Evolutionary conservation across 352 stramenopile species (phyloP).

Genomic region (Globisporangium ultimum): DNA sequence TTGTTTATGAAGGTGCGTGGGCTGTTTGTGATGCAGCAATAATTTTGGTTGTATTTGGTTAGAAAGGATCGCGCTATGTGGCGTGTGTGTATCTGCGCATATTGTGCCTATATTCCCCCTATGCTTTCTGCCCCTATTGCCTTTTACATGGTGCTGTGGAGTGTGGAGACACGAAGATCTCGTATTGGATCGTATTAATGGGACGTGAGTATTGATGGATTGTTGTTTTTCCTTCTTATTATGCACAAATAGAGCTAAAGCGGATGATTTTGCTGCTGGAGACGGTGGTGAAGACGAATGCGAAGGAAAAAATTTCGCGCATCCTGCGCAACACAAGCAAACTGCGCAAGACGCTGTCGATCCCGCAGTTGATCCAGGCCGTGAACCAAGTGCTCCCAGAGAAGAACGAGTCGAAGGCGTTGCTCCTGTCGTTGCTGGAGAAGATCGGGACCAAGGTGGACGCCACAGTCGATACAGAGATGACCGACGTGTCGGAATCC

Average conservation of each 20-base stretch:
- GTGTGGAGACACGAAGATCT: no score
- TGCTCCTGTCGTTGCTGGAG: constrained; percentile 47
- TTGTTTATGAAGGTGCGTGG: constrained; percentile 60
- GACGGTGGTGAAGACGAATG: constrained; percentile 75
- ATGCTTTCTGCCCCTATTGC: no score
- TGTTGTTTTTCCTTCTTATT: neutral
- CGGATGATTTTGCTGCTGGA: constrained; percentile 70
- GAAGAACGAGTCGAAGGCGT: constrained; percentile 54
- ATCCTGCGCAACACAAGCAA: constrained; percentile 78
- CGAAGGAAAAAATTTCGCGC: constrained; percentile 82
- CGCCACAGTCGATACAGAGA: constrained; percentile 41
- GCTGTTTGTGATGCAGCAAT: neutral
- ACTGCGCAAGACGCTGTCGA: constrained; percentile 73
- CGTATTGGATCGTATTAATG: no score
- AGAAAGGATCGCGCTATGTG: neutral
- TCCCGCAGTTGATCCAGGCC: constrained; percentile 52
- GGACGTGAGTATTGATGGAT: neutral
- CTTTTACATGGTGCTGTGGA: no score
- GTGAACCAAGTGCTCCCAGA: constrained; percentile 60
- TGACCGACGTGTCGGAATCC: constrained; percentile 37
- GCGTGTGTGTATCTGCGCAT: neutral
- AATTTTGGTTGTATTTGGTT: neutral
- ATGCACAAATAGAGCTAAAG: constrained; percentile 56
- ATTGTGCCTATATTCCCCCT: no score
- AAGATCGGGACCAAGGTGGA: constrained; percentile 43